Conservation (phyloP, 2,329 filamentous ascomycete species). For the Fusarium sp. region DNA sequence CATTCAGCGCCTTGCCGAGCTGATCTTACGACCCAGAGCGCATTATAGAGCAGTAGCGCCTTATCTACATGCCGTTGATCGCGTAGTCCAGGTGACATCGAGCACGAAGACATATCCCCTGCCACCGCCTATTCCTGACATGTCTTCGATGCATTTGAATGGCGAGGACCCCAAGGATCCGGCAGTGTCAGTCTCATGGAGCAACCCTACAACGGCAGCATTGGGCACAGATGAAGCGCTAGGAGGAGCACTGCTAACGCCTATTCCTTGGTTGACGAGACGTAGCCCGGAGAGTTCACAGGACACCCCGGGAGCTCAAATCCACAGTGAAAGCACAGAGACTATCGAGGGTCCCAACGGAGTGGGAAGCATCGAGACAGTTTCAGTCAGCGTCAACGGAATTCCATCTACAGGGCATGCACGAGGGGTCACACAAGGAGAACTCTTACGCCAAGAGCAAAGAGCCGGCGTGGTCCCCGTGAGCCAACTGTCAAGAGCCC, state of each 20-base stretch:
- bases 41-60: slow-evolving; percentile 86
- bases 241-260: slow-evolving; percentile 89
- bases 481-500: slow-evolving; percentile 63
- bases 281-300: slow-evolving; percentile 46
- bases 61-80: slow-evolving; percentile 90
- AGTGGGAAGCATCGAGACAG: slow-evolving; percentile 81
- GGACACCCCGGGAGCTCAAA: slow-evolving; percentile 50
- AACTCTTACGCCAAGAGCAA: slow-evolving; percentile 87
- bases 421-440: slow-evolving; percentile 80
- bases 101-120: slow-evolving; percentile 84
- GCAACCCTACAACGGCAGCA: slow-evolving; percentile 56
- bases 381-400: slow-evolving; percentile 79
- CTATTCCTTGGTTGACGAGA: slow-evolving; percentile 85
- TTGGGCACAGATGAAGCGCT: slow-evolving; percentile 88
- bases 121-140: slow-evolving; percentile 70
- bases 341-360: slow-evolving; percentile 85
- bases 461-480: slow-evolving; percentile 81
- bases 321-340: slow-evolving; percentile 78
- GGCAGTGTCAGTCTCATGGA: slow-evolving; percentile 56
- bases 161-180: slow-evolving; percentile 61
- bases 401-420: slow-evolving; percentile 62
- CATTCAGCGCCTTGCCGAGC: slow-evolving; percentile 89
- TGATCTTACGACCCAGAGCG: slow-evolving; percentile 77
- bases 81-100: slow-evolving; percentile 90
- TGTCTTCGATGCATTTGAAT: slow-evolving; percentile 68